Percentiles rank a stretch among this genome's conserved stretches.
Conservation (phyloP, 225 moss, liverwort and hornwort species). For the Physcomitrium patens region DNA sequence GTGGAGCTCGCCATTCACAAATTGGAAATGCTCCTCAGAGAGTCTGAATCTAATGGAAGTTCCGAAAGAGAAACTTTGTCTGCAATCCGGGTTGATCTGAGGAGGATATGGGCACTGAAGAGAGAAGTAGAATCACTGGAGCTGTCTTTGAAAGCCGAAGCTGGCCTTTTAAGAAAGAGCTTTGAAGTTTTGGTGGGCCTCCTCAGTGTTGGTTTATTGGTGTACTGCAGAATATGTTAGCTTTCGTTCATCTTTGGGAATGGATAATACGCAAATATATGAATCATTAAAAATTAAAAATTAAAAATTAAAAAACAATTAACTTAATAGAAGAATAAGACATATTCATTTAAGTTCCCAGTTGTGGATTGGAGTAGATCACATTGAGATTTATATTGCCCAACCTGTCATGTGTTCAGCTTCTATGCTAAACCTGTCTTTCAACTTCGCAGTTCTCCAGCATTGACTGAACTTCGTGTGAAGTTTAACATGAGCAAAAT, state of each 20-base stretch:
- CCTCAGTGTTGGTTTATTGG: slow-evolving; percentile 13
- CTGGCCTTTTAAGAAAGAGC: slow-evolving; percentile 50
- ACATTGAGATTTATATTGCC: neutral
- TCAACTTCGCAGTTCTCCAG: slow-evolving; percentile 10
- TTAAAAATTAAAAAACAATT: neutral
- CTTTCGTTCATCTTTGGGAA: neutral
- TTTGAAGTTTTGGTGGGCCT: slow-evolving; percentile 39
- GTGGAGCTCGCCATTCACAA: slow-evolving; percentile 60
- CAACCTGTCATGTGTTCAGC: slow-evolving; percentile 3
- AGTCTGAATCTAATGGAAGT: slow-evolving; percentile 55
- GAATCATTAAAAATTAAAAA: neutral
- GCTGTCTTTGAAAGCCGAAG: slow-evolving; percentile 59
- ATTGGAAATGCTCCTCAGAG: slow-evolving; percentile 55
- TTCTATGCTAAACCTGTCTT: neutral
- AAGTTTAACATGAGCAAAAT: slow-evolving; percentile 13
- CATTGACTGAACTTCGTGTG: slow-evolving; percentile 15
- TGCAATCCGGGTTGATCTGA: slow-evolving; percentile 51
- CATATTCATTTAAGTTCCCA: neutral
- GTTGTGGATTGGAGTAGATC: slow-evolving; percentile 14
- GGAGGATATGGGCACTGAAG: slow-evolving; percentile 67
- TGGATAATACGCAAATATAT: neutral
- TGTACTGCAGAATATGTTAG: neutral
- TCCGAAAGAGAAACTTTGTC: slow-evolving; percentile 46
- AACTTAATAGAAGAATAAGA: neutral
- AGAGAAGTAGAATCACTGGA: slow-evolving; percentile 61